Evolutionary conservation across 345 rosid species (phyloP).

Genomic region (Eucalyptus brandiana): DNA sequence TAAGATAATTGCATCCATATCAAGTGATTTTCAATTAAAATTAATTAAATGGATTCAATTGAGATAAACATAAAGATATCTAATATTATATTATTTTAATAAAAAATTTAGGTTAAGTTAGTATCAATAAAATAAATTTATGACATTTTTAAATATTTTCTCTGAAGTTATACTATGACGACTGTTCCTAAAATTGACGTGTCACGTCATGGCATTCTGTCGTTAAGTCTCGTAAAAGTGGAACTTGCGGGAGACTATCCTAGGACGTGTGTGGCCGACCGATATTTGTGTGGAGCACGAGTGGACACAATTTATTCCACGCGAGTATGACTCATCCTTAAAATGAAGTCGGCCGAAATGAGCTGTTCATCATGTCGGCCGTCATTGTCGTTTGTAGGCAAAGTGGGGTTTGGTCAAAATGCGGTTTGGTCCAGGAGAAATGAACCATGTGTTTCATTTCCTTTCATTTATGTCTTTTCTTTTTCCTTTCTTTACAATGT

Average conservation of each 20-base stretch:
- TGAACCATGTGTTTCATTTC: not conserved
- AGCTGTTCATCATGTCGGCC: not conserved
- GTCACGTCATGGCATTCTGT: not conserved
- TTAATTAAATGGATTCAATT: no score
- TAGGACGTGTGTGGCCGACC: not conserved
- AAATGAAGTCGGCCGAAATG: not conserved
- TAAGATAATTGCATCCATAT: no score
- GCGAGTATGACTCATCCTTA: not conserved
- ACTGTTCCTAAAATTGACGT: not conserved
- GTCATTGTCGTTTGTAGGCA: not conserved
- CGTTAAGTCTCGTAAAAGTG: not conserved
- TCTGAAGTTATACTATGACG: fast-evolving
- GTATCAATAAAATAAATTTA: no score
- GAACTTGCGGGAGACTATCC: not conserved
- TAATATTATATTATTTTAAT: no score
- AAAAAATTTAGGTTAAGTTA: no score
- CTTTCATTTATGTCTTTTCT: not conserved
- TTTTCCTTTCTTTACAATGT: not conserved
- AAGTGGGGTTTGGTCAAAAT: not conserved
- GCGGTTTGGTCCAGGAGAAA: not conserved
- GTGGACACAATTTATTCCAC: not conserved
- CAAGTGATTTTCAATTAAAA: no score
- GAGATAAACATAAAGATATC: no score
- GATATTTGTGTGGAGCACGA: not conserved
- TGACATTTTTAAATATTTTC: no score